Percentiles rank a stretch among this genome's conserved stretches.
These are phyloP conservation scores for Coelastrella sp. DNA, from an alignment of 139 green algal genomes.

Conservation along the genomic window DNA sequence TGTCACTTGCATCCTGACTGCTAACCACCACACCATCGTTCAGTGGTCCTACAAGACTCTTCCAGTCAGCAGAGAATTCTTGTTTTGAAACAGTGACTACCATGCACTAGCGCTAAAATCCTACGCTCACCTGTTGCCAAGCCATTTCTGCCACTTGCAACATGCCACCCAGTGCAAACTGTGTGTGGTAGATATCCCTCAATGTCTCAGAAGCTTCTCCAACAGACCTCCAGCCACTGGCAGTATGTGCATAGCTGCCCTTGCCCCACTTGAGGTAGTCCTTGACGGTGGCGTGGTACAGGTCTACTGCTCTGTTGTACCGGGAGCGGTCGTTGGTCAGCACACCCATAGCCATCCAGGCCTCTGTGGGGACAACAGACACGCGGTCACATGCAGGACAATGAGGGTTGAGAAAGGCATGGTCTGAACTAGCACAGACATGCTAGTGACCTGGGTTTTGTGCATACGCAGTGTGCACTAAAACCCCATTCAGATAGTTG, in stretches of 20 bases:
- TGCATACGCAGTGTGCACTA: too few relatives aligned
- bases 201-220: slow-evolving; percentile 8
- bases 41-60: too few relatives aligned
- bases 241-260: neutral
- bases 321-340: neutral
- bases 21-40: too few relatives aligned
- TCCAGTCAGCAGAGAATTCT: too few relatives aligned
- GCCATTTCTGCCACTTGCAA: slow-evolving; percentile 25
- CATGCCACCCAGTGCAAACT: slow-evolving; percentile 18
- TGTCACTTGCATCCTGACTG: too few relatives aligned
- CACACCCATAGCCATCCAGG: slow-evolving; percentile 23
- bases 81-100: neutral
- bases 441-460: too few relatives aligned
- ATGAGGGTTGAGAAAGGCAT: too few relatives aligned
- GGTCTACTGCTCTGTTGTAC: neutral
- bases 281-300: slow-evolving; percentile 6
- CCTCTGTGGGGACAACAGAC: neutral
- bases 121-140: neutral
- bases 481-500: too few relatives aligned
- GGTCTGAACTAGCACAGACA: too few relatives aligned
- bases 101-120: neutral
- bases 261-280: slow-evolving; percentile 19
- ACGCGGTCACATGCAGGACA: too few relatives aligned
- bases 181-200: slow-evolving; percentile 33
- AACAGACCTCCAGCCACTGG: neutral